A percentile compares a stretch with the other conserved stretches of the same genome.
phyloP scores from a whole-genome alignment of 805 yeast genomes.

The Ogataea pini region DNA sequence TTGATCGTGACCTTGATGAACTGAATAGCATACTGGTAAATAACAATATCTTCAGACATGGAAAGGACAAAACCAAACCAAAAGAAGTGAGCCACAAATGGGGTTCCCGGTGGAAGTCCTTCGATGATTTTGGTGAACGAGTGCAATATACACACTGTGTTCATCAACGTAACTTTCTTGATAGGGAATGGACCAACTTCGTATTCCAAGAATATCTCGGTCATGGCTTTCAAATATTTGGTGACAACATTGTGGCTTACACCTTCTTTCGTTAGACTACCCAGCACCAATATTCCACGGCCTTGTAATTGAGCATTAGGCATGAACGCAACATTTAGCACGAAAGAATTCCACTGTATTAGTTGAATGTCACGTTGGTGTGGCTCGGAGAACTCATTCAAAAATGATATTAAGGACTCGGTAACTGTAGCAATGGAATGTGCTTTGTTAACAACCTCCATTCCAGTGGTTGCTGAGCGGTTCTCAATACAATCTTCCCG shows the following conservation, averaged over 20 bases:
- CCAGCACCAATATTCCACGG: slow-evolving; percentile 67
- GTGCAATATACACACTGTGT: slow-evolving; percentile 41
- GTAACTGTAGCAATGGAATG: slow-evolving; percentile 60
- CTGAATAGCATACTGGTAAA: slow-evolving; percentile 35
- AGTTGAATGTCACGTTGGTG: slow-evolving; percentile 57
- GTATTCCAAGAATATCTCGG: slow-evolving; percentile 31
- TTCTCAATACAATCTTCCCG: slow-evolving; percentile 47
- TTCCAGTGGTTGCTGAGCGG: slow-evolving; percentile 24
- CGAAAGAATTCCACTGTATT: slow-evolving; percentile 63
- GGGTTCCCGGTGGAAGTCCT: slow-evolving; percentile 48
- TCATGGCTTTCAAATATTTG: slow-evolving; percentile 26
- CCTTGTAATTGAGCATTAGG: slow-evolving; percentile 60
- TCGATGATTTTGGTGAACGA: slow-evolving; percentile 49
- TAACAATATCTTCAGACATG: slow-evolving; percentile 27
- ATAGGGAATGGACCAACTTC: slow-evolving; percentile 21
- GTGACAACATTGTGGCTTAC: slow-evolving; percentile 53
- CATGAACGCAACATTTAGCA: slow-evolving; percentile 61
- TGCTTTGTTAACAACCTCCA: slow-evolving; percentile 42
- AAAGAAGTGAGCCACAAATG: slow-evolving; percentile 47
- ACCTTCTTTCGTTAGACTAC: slow-evolving; percentile 65
- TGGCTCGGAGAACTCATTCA: slow-evolving; percentile 47
- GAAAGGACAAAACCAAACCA: slow-evolving; percentile 43
- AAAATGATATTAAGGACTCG: slow-evolving; percentile 52
- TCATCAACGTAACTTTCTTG: slow-evolving; percentile 25
- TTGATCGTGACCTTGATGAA: slow-evolving; percentile 39